Evolutionary conservation across 2,329 filamentous ascomycete genomes (phyloP).

Genomic region (Talaromyces sp.): DNA sequence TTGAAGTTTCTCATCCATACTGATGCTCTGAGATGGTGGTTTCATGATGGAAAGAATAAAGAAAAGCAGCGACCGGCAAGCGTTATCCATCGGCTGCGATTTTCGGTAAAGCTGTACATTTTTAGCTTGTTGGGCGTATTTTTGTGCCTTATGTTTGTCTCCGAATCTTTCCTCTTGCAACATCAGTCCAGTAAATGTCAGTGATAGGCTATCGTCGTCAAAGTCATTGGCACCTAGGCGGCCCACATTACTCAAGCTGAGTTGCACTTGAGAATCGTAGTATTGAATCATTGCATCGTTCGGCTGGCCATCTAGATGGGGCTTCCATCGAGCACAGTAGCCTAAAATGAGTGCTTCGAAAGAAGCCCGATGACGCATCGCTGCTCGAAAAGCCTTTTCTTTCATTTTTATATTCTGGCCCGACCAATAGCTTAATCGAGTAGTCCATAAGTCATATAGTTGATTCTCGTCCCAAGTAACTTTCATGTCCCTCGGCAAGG

Average conservation of each 20-base stretch:
- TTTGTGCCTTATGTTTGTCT: conserved; percentile 20
- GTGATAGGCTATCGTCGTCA: conserved; percentile 25
- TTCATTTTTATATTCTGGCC: conserved; percentile 37
- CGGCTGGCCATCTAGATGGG: conserved; percentile 20
- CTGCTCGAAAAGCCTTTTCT: conserved; percentile 28
- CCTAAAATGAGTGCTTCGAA: conserved; percentile 34
- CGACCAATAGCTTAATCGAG: conserved; percentile 37
- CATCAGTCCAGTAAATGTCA: conserved; percentile 32
- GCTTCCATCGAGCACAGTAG: conserved; percentile 35
- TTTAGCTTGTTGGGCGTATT: conserved; percentile 22
- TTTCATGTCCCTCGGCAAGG: conserved; percentile 20
- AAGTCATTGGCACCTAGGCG: conserved; percentile 16
- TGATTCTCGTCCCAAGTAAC: conserved; percentile 21
- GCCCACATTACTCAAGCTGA: conserved; percentile 24
- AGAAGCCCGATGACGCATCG: conserved; percentile 29
- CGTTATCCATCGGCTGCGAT: conserved; percentile 21
- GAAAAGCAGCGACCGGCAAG: conserved; percentile 28
- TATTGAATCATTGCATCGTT: conserved; percentile 23
- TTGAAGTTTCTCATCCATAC: conserved; percentile 21
- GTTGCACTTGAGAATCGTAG: conserved; percentile 24
- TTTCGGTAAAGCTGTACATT: conserved; percentile 28
- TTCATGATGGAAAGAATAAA: conserved; percentile 30
- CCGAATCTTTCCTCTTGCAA: conserved; percentile 38
- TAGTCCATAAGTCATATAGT: conserved; percentile 32
- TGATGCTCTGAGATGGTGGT: conserved; percentile 14